Conservation (phyloP, 306 rosid species). For the Sophora flavescens region DNA sequence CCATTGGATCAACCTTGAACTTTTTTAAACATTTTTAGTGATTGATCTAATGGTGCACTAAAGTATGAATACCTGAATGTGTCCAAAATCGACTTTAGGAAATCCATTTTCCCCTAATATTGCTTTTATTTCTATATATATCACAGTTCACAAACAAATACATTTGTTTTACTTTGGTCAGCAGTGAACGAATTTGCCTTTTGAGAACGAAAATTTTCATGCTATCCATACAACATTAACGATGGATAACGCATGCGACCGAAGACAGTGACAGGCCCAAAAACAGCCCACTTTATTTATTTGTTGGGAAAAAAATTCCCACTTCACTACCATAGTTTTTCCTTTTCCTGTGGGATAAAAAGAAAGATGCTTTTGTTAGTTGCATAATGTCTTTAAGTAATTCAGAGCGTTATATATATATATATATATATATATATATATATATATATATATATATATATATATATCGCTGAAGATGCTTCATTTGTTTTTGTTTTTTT, state of each 20-base stretch:
- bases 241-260: slow-evolving; percentile 34
- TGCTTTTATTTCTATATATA: background rate
- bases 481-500: background rate
- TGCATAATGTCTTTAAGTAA: slow-evolving; percentile 19
- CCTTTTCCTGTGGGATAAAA: background rate
- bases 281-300: background rate
- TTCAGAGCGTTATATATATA: background rate
- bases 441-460: too few relatives aligned
- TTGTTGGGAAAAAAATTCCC: slow-evolving; percentile 26
- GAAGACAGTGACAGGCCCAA: slow-evolving; percentile 19
- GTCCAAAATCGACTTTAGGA: too few relatives aligned
- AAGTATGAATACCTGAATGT: too few relatives aligned
- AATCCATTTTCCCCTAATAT: too few relatives aligned
- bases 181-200: slow-evolving; percentile 27
- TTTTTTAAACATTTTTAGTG: too few relatives aligned
- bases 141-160: background rate
- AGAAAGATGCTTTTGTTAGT: slow-evolving; percentile 31
- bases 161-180: slow-evolving; percentile 13
- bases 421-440: too few relatives aligned
- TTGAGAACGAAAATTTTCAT: slow-evolving; percentile 24
- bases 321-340: slow-evolving; percentile 30
- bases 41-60: too few relatives aligned
- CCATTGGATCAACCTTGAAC: too few relatives aligned
- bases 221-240: slow-evolving; percentile 31
- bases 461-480: slow-evolving; percentile 33